Conservation (phyloP, 495 filamentous ascomycete genomes). For the Cenococcum geophilum region DNA sequence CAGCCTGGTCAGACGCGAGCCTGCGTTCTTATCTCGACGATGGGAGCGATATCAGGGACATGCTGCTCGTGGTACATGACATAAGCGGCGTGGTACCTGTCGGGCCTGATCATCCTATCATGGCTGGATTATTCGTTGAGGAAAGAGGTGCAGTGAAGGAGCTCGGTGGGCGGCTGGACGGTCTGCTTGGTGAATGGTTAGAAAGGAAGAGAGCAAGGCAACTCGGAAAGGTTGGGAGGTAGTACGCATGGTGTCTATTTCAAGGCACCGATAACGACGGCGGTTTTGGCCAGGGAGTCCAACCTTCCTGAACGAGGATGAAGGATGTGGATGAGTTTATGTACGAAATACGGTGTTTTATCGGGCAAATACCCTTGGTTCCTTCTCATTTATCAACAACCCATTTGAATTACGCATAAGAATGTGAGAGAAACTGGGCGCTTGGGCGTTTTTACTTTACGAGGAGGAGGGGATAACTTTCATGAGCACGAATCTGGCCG, state of each 20-base stretch:
- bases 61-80: conserved; percentile 87
- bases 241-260: neutral
- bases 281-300: no score
- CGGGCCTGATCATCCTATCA: conserved; percentile 75
- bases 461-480: no score
- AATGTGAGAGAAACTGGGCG: no score
- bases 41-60: conserved; percentile 81
- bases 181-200: conserved; percentile 18
- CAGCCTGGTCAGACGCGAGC: conserved; percentile 77
- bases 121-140: conserved; percentile 71
- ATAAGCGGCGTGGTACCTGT: conserved; percentile 72
- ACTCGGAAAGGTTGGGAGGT: neutral
- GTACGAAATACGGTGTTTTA: conserved; percentile 2
- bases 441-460: no score
- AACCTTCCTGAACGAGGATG: no score
- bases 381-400: neutral
- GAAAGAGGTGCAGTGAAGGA: conserved; percentile 49
- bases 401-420: no score
- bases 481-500: no score
- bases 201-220: conserved; percentile 21
- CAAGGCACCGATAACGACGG: neutral
- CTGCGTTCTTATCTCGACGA: conserved; percentile 88
- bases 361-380: neutral
- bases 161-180: conserved; percentile 22
- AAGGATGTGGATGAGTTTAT: neutral